Conservation (phyloP, 129 eudicot species). For the Cynara cardunculus region DNA sequence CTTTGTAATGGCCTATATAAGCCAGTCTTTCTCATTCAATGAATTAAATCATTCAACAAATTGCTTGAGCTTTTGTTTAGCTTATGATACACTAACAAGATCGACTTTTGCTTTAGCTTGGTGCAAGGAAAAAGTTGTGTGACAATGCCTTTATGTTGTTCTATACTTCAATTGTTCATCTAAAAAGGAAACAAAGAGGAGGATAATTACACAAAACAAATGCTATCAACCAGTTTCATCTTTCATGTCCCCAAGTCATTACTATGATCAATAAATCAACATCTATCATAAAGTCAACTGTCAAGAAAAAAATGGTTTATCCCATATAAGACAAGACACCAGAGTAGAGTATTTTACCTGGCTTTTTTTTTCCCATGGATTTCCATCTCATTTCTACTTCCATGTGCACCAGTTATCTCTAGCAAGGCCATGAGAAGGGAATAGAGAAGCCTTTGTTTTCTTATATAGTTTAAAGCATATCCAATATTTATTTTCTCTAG, state of each 20-base stretch:
- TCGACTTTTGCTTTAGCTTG: neutral
- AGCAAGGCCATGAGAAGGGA: neutral
- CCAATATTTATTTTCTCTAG: neutral
- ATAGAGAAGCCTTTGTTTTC: neutral
- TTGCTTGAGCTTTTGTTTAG: neutral
- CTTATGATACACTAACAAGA: neutral
- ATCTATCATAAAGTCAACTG: neutral
- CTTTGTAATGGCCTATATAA: neutral
- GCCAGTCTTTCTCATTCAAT: too few relatives aligned
- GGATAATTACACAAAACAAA: neutral
- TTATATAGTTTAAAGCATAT: neutral
- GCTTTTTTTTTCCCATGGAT: neutral
- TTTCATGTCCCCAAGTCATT: neutral
- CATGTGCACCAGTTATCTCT: neutral
- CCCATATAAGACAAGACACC: neutral
- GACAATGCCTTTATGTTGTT: neutral
- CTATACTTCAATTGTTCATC: neutral
- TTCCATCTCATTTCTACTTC: neutral
- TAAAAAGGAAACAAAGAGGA: neutral
- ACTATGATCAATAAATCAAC: neutral
- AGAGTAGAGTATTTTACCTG: neutral
- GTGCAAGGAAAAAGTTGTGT: neutral
- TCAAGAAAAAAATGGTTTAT: neutral
- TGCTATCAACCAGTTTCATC: neutral
- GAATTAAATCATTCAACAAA: neutral